Evolutionary conservation across 768 basidiomycete genomes (phyloP).

Genomic region (Mycena haematopus): DNA sequence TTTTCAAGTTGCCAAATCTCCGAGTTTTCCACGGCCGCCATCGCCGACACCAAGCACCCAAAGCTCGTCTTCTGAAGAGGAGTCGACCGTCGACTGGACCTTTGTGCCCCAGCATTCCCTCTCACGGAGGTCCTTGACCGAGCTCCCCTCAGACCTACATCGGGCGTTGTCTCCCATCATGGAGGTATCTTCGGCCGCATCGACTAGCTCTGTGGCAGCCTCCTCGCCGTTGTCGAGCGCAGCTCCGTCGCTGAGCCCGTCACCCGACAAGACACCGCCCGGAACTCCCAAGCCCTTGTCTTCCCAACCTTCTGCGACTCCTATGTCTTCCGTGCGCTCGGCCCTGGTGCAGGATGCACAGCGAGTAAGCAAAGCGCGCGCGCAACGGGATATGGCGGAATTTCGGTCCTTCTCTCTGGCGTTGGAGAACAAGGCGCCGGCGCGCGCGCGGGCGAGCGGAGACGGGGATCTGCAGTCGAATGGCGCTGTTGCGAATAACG

Average conservation of each 20-base stretch:
- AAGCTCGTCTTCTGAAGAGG: background rate
- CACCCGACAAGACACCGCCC: background rate
- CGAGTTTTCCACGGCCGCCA: background rate
- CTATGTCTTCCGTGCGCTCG: background rate
- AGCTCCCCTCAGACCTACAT: background rate
- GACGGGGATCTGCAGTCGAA: background rate
- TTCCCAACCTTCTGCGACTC: background rate
- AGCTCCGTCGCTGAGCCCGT: background rate
- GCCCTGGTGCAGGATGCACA: background rate
- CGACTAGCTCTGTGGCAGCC: background rate
- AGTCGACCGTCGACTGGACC: background rate
- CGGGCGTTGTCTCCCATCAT: background rate
- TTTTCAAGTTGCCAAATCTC: background rate
- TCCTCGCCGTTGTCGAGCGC: background rate
- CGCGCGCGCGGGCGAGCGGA: background rate
- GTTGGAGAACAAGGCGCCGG: background rate
- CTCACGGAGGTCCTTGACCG: background rate
- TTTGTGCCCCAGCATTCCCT: no score
- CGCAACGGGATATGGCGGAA: background rate
- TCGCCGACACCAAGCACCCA: background rate
- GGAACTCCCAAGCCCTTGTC: background rate
- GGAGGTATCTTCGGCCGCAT: background rate
- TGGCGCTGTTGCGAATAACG: background rate
- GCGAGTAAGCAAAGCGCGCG: background rate
- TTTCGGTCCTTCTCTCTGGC: background rate